Base-by-base conservation (phyloP, 805 yeast species). In the Komagataella phaffii region DNA sequence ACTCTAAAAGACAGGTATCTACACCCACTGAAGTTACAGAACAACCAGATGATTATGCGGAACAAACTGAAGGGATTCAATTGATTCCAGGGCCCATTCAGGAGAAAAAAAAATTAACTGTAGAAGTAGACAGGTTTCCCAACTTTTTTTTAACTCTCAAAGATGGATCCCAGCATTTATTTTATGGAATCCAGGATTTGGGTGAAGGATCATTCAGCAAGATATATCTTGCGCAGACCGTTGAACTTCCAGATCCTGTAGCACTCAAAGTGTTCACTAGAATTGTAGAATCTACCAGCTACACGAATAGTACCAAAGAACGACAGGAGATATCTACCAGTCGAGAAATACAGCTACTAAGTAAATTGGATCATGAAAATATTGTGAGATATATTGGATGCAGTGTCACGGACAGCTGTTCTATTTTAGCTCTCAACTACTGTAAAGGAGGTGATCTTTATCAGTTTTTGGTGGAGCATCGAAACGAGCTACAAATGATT, bases 361-460 rank as follows among this genome's bases (percentile, higher is more conserved):
- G 69, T 51, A 64, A 69, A 10, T 55, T 83, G 12, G 56, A 72
- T 43, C 93, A 88, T 62, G 95, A 95, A 1, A 79, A 85, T 49
- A 74, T 90, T 12, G 79, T 88, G 19, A 66, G 71, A 48, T 67
- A 90, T 8, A 59, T 81, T 24, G 89, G 85, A 46, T 71, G 72
- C 52, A 63, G 67, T 44, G 64, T 71, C 14, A 64, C 71, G 21
- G 50, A 53, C 7, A 57, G 58, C 47, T 57, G 59, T 45, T 67
- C 64, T 44, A 56, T 60, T 53, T 75, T 90, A 64, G 83, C 85
- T 45, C 71, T 90, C 59, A 86, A 90, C 1, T 88, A 76, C 63
- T 85, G 88, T 58, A 64, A 70, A 5, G 98, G 98, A 4, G 97
- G 98, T 3, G 96, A 89, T 59, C 64, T 93, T 45, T 82, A 85